Evolutionary conservation across 768 basidiomycete species (phyloP).

Genomic region (Lactifluus hygrophoroides): DNA sequence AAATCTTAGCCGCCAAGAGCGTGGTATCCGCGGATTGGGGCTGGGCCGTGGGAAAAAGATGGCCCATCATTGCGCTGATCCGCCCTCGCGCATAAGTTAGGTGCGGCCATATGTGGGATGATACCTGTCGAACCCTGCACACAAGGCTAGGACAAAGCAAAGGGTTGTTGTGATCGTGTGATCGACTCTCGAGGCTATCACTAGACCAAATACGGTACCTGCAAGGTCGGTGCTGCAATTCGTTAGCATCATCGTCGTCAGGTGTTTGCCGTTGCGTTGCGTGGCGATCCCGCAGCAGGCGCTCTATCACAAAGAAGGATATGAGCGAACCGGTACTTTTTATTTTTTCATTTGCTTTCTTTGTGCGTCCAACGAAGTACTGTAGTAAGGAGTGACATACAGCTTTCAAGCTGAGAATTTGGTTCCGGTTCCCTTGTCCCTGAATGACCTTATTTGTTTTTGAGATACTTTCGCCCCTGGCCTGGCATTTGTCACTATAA

Average conservation of each 20-base stretch:
- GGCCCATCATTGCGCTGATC: conserved; percentile 6
- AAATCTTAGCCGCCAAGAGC: background rate
- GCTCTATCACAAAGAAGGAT: background rate
- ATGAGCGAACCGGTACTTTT: background rate
- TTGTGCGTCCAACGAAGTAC: background rate
- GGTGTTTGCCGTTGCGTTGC: background rate
- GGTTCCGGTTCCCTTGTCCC: too few relatives aligned
- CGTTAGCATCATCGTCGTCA: too few relatives aligned
- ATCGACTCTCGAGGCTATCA: background rate
- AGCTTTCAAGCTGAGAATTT: too few relatives aligned
- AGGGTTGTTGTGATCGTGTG: background rate
- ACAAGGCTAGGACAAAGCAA: background rate
- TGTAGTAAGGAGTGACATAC: too few relatives aligned
- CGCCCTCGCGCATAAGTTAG: background rate
- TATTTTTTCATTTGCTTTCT: background rate
- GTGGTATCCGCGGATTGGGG: background rate
- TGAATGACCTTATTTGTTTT: background rate
- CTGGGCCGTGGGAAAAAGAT: background rate
- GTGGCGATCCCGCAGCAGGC: background rate
- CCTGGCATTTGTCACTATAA: background rate
- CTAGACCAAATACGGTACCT: background rate
- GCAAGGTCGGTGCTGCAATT: background rate
- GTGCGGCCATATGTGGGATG: background rate
- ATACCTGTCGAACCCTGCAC: background rate
- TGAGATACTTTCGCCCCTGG: background rate